Percentiles rank a stretch among this genome's conserved stretches.
Conservation (phyloP, 2,329 filamentous ascomycete species). For the Furcasterigmium furcatum region DNA sequence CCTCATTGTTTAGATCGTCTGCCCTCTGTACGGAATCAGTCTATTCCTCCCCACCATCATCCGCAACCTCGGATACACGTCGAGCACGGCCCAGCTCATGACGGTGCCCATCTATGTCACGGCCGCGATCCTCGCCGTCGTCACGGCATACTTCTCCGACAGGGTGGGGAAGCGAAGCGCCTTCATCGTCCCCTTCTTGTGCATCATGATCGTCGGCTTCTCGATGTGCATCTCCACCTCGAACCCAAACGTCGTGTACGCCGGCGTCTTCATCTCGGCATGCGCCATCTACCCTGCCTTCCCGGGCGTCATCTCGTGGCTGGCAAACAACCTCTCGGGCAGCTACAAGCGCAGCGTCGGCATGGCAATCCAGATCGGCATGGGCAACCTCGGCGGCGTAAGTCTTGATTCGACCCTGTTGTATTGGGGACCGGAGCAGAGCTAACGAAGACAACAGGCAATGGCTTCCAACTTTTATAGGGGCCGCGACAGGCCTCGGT, state of each 20-base stretch:
- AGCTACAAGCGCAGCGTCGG: constrained; percentile 62
- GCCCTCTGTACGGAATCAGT: constrained; percentile 54
- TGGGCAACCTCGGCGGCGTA: constrained; percentile 55
- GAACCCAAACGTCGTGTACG: constrained; percentile 64
- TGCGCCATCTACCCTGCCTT: constrained; percentile 79
- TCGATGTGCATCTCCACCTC: constrained; percentile 56
- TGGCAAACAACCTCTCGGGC: constrained; percentile 71
- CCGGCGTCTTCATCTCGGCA: constrained; percentile 72
- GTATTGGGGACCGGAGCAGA: neutral
- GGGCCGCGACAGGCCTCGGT: constrained; percentile 41
- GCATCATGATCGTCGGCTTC: constrained; percentile 53
- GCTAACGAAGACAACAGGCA: constrained; percentile 32
- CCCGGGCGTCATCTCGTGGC: constrained; percentile 75
- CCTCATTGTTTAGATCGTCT: constrained; percentile 37
- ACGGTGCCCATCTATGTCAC: constrained; percentile 59
- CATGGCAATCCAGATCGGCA: constrained; percentile 62
- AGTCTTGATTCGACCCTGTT: constrained; percentile 11
- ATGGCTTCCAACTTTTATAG: constrained; percentile 74
- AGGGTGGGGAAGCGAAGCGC: constrained; percentile 48
- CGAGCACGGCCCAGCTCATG: constrained; percentile 60
- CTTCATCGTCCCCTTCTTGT: constrained; percentile 52
- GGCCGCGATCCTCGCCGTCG: constrained; percentile 56
- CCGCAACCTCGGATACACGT: constrained; percentile 52
- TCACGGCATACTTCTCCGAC: constrained; percentile 54
- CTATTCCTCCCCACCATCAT: constrained; percentile 64